Base-by-base conservation (phyloP, 2,329 filamentous ascomycete species). In the Colletotrichum costaricense region DNA sequence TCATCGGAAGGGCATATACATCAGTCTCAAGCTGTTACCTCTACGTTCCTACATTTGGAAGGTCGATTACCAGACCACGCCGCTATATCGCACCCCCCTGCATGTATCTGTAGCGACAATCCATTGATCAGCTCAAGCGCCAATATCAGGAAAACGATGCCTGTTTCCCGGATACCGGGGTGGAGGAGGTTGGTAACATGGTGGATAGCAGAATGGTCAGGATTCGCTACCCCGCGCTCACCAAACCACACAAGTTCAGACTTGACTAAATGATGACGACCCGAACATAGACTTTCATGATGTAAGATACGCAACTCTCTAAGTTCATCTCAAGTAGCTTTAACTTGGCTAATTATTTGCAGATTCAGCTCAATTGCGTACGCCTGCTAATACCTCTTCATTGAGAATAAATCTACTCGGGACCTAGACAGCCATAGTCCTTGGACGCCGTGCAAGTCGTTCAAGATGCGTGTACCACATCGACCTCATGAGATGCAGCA, bases 381-480 rank as follows among this genome's bases (percentile, higher is more conserved):
- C 42, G 42, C 42, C 42, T 49, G 8, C 42, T 22, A 49, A 7
- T 22, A n/a, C 7, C 4, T 49, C 9, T n/a, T 7, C 19, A n/a
- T 11, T 8, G 4, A 49, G 42, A 49, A 49, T 9, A 49, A 3
- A 22, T 4, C 8, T 22, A 49, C 7, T n/a, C 1, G 9, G 6
- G n/a, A 12, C 5, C 28, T 11, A 28, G 7, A 42, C 24, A 28
- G 8, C 2, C 9, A 30, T 24, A 24, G 19, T 35, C n/a, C 11
- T 12, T 22, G 9, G 2, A 55, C 28, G 28, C 4, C 30, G 8
- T 22, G 3, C 28, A 49, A 16, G 26, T 42, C 12, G 56, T 7
- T 7, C 22, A 69, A 16, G n/a, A 73, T 73, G 67, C 70, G 35
- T 33, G 46, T 73, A 2, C 70, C 67, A 26, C 28, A 60, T 46